A percentile compares a stretch with the other conserved stretches of the same genome.
phyloP scores from a whole-genome alignment of 2,329 filamentous ascomycete species.

The Teratosphaeria nubilosa region DNA sequence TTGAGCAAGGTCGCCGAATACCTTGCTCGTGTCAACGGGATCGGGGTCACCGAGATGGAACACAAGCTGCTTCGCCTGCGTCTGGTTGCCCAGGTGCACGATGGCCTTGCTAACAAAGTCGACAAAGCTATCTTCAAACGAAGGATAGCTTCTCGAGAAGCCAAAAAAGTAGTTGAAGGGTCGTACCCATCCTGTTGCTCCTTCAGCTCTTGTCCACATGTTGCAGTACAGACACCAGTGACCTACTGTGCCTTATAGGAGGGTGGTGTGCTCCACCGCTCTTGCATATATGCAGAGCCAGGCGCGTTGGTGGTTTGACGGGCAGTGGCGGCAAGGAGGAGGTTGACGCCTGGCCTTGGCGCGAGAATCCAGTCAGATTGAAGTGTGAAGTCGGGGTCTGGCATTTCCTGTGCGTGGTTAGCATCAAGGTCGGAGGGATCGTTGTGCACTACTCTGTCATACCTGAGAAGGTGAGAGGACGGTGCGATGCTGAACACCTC shows the following conservation, averaged over 20 bases:
- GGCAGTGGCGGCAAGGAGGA: too few species aligned
- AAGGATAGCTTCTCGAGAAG: not conserved
- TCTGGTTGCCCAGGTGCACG: slow-evolving; percentile 56
- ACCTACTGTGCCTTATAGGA: not conserved
- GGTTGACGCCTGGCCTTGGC: not conserved
- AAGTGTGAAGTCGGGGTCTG: not conserved
- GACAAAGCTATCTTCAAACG: too few species aligned
- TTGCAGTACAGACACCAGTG: not conserved
- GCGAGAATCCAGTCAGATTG: not conserved
- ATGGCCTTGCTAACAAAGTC: slow-evolving; percentile 72
- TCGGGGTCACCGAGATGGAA: slow-evolving; percentile 67
- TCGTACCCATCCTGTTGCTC: not conserved
- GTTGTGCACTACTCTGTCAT: not conserved
- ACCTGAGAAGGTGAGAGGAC: too few species aligned
- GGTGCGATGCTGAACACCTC: not conserved
- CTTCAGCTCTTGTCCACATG: not conserved
- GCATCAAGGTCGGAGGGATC: not conserved
- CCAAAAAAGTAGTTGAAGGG: not conserved
- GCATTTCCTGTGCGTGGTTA: too few species aligned
- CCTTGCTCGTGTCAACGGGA: slow-evolving; percentile 53
- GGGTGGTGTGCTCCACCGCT: not conserved
- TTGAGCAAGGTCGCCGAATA: slow-evolving; percentile 55
- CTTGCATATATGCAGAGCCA: not conserved
- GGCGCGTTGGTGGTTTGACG: too few species aligned
- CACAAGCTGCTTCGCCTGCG: slow-evolving; percentile 50